A percentile compares a stretch with the other conserved stretches of the same genome.
Conservation (phyloP, 257 asterid genomes). For the Oldenlandia corymbosa region DNA sequence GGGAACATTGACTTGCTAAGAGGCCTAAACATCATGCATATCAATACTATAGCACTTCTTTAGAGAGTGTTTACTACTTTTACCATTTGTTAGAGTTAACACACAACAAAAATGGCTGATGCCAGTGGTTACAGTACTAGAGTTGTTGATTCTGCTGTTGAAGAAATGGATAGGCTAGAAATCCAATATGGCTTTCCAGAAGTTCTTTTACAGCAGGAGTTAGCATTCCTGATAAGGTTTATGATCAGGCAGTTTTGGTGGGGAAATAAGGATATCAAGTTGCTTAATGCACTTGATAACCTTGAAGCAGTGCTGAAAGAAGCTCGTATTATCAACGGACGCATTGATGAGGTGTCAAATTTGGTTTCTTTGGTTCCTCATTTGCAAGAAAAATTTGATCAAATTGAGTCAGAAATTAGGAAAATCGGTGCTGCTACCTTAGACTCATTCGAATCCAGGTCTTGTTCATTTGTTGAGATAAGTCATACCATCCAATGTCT, state of each 20-base stretch:
- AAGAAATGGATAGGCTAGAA: neutral
- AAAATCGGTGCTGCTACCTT: neutral
- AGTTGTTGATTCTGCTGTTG: neutral
- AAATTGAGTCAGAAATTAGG: neutral
- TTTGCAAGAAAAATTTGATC: neutral
- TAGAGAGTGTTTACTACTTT: too few species aligned
- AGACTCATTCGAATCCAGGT: neutral
- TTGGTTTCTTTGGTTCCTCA: neutral
- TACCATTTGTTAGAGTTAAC: too few species aligned
- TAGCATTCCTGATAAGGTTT: constrained; percentile 1
- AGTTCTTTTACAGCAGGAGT: neutral
- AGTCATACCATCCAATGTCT: neutral
- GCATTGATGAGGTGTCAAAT: neutral
- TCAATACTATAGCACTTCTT: too few species aligned
- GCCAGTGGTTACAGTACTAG: neutral
- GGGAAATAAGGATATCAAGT: too few species aligned
- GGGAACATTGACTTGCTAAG: too few species aligned
- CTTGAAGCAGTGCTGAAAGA: neutral
- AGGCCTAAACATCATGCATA: too few species aligned
- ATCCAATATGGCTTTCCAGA: neutral
- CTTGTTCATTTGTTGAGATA: constrained; percentile 1
- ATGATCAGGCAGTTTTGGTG: too few species aligned
- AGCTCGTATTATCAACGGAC: neutral
- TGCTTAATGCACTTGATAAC: neutral
- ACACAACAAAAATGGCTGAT: too few species aligned